These are phyloP conservation scores for Neurospora sp. DNA, from an alignment of 495 filamentous ascomycete species.

Conservation along the genomic window DNA sequence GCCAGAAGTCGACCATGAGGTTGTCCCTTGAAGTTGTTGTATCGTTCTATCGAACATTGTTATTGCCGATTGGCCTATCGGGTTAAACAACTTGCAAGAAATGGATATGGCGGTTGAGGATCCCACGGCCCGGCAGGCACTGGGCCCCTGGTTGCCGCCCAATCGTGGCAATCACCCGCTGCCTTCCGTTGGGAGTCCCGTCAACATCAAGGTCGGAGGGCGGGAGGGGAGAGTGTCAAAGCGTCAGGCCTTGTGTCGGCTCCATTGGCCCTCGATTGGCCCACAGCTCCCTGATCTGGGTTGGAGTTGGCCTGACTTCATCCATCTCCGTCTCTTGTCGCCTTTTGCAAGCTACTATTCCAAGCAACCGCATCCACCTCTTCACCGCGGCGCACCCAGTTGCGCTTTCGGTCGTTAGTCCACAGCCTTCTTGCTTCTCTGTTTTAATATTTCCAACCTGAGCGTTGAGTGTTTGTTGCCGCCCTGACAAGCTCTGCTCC, in stretches of 20 bases:
- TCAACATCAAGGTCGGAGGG: neutral
- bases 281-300: neutral
- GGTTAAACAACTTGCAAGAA: conserved; percentile 5
- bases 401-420: neutral
- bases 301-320: neutral
- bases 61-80: conserved; percentile 9
- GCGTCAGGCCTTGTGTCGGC: neutral
- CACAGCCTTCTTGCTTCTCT: neutral
- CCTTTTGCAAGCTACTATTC: neutral
- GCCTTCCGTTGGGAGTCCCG: neutral
- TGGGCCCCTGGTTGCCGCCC: neutral
- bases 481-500: neutral
- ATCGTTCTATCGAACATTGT: neutral
- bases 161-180: neutral
- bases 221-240: neutral
- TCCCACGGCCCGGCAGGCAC: neutral
- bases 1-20: neutral
- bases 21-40: neutral
- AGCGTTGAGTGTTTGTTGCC: neutral
- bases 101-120: neutral
- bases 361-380: neutral
- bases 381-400: neutral
- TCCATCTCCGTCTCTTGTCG: neutral
- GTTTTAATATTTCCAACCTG: neutral
- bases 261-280: neutral